Conservation (phyloP, 805 yeast genomes). For the Nakazawaea ishiwadae region DNA sequence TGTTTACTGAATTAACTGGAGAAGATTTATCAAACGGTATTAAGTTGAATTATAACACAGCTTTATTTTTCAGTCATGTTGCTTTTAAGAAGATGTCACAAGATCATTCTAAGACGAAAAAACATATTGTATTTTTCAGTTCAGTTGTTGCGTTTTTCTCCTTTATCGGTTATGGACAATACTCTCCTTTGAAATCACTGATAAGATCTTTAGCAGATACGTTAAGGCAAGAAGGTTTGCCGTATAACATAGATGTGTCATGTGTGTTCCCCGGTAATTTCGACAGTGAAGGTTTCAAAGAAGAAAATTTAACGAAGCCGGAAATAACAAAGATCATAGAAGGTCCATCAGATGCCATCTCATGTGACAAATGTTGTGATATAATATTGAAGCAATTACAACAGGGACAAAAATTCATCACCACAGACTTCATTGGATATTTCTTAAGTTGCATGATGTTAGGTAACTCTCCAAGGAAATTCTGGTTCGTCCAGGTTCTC, state of each 20-base stretch:
- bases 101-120: conserved; percentile 5
- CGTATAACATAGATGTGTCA: conserved; percentile 63
- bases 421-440: conserved; percentile 87
- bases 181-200: conserved; percentile 88
- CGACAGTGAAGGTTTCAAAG: conserved; percentile 77
- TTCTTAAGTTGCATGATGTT: conserved; percentile 59
- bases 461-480: conserved; percentile 65
- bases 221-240: conserved; percentile 74
- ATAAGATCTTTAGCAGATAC: conserved; percentile 69
- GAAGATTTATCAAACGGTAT: conserved; percentile 60
- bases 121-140: conserved; percentile 58
- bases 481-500: conserved; percentile 47
- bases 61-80: conserved; percentile 67
- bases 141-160: conserved; percentile 82
- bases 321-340: conserved; percentile 76
- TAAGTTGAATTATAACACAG: conserved; percentile 65
- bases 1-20: conserved; percentile 63
- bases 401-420: conserved; percentile 65
- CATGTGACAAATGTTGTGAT: conserved; percentile 62
- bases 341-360: conserved; percentile 73
- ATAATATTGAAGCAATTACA: conserved; percentile 51
- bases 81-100: conserved; percentile 39
- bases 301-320: conserved; percentile 84
- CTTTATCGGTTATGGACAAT: conserved; percentile 86
- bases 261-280: conserved; percentile 88